Percentiles rank a stretch among this genome's conserved stretches.
These are phyloP conservation scores for Russula ochroleuca DNA, from an alignment of 768 basidiomycete species.

Conservation along the genomic window DNA sequence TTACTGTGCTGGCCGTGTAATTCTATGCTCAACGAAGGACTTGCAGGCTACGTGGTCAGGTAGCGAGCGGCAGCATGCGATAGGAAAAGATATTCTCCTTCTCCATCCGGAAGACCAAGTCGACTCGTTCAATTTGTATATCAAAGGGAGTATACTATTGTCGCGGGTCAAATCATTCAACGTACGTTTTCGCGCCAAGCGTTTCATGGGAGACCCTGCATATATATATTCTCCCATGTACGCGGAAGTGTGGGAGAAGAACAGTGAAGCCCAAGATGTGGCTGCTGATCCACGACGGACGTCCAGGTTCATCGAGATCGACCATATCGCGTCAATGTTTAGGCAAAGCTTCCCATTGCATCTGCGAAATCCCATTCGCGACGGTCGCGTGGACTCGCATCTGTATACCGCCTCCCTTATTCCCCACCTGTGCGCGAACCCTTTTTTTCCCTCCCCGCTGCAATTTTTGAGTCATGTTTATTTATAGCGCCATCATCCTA, in stretches of 20 bases:
- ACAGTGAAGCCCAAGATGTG: conserved; percentile 8
- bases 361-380: conserved; percentile 36
- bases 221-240: conserved; percentile 36
- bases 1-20: background rate
- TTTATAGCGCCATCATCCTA: conserved; percentile 56
- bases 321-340: conserved; percentile 32
- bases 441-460: conserved; percentile 33
- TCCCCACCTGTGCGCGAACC: conserved; percentile 32
- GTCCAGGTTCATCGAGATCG: conserved; percentile 33
- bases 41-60: conserved; percentile 47
- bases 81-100: conserved; percentile 55
- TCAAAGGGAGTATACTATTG: conserved; percentile 64
- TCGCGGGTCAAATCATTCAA: conserved; percentile 63
- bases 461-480: background rate
- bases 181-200: conserved; percentile 55
- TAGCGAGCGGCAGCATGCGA: conserved; percentile 63
- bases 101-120: conserved; percentile 56
- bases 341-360: conserved; percentile 31
- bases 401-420: conserved; percentile 29
- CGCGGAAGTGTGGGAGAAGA: conserved; percentile 21
- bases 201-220: conserved; percentile 54
- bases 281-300: conserved; percentile 34
- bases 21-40: conserved; percentile 16
- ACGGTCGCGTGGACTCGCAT: conserved; percentile 41
- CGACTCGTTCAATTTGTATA: conserved; percentile 67